Base-by-base conservation (phyloP, 768 basidiomycete species). In the Jaapia argillacea region DNA sequence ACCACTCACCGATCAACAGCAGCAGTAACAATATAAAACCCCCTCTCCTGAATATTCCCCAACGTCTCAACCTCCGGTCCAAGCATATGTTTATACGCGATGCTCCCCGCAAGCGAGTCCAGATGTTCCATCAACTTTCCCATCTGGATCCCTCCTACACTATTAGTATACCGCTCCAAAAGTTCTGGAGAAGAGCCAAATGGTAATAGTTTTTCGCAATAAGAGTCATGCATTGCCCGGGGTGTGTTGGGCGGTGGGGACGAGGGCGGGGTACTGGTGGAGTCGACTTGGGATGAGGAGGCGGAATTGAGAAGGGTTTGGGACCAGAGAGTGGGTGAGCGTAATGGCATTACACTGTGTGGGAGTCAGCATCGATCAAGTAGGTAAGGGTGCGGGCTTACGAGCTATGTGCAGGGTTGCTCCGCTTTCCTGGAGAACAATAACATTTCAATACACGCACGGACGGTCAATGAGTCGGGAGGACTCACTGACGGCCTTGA, bases 11-110 rank as follows among this genome's bases (percentile, higher is more conserved):
- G 64, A 54, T 92, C 86, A 2, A 87, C 87, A 4, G 80, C 76
- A 26, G 87, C 88, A 2, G 88, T 90, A 10, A 88, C 87, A 50
- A 90, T 73, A 50, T 89, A 90, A 51, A 87, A 79, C 1, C 83
- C 84, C 21, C 72, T 69, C 40, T 82, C 72, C 18, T 75, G 64
- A 3, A 84, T 65, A 41, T 65, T 63, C 31, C 75, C 75, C 3
- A 80, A 59, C 1, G 68, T 71, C 48, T 71, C 60, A n/a, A 77
- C 72, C 7, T 59, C 62, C 0, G 80, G 81, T 1, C 81, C 82
- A 4, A 85, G 70, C 71, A 86, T 69, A 60, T 89, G 86, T 56
- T 86, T 83, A 60, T 89, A 90, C 3, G 85, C 71, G 45, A 89
- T 85, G 3, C 81, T 83, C 24, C 86, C 87, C 4, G 87, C 86